Percentiles rank a stretch among this genome's conserved stretches.
phyloP scores from a whole-genome alignment of 495 filamentous ascomycete genomes.

The Staphylotrichum longicolle region DNA sequence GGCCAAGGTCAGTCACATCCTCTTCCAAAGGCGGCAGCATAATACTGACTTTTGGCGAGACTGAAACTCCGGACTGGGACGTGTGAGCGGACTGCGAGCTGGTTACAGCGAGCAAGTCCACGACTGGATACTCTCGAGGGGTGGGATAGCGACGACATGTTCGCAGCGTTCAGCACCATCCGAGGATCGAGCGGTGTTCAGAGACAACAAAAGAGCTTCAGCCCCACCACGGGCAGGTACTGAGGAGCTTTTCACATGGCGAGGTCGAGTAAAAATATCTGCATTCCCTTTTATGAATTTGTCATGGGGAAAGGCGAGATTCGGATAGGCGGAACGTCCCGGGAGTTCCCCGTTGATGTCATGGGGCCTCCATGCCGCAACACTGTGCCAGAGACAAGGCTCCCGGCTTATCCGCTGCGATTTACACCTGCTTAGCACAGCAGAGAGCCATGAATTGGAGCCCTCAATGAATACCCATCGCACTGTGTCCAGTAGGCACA shows the following conservation, averaged over 20 bases:
- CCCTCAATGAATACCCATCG: too few relatives aligned
- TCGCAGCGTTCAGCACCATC: too few relatives aligned
- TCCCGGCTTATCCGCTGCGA: background rate
- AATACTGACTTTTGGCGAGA: constrained; percentile 10
- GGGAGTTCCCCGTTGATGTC: constrained; percentile 5
- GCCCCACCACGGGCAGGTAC: background rate
- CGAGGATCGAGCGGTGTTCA: too few relatives aligned
- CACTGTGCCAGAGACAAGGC: too few relatives aligned
- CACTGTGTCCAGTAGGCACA: too few relatives aligned
- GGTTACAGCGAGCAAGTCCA: background rate
- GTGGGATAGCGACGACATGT: constrained; percentile 3
- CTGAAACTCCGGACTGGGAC: constrained; percentile 7
- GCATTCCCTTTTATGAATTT: background rate
- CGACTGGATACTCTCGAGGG: background rate
- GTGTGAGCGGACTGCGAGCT: background rate
- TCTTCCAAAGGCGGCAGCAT: too few relatives aligned
- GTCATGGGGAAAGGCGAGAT: background rate
- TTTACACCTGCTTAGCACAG: too few relatives aligned
- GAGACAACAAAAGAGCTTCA: background rate
- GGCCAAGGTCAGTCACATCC: too few relatives aligned
- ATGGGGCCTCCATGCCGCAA: background rate
- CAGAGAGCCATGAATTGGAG: too few relatives aligned
- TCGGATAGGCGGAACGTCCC: background rate
- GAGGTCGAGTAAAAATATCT: background rate
- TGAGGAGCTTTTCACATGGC: background rate